phyloP scores from a whole-genome alignment of 228 moss, liverwort and hornwort genomes.

The Sphagnum magellanicum region DNA sequence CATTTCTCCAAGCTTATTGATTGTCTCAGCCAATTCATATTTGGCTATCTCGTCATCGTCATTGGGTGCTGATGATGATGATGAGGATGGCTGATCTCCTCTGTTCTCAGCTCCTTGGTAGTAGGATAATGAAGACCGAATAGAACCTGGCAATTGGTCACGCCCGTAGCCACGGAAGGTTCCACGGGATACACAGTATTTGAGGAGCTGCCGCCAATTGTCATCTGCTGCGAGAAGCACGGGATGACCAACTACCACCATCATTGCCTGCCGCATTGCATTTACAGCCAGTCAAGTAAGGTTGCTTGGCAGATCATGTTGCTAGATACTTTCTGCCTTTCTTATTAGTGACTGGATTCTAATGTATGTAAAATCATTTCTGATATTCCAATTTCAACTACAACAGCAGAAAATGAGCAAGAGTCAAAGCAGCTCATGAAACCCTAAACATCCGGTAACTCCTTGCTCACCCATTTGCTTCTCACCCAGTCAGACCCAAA shows the following conservation, averaged over 20 bases:
- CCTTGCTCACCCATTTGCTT: background rate
- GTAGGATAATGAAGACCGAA: no score
- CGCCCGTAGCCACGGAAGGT: conserved; percentile 63
- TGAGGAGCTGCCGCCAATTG: conserved; percentile 55
- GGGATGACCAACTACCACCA: conserved; percentile 69
- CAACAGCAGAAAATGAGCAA: background rate
- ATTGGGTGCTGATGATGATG: conserved; percentile 2
- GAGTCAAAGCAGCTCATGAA: no score
- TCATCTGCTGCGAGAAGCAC: conserved; percentile 46
- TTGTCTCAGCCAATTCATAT: conserved; percentile 26
- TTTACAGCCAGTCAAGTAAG: background rate
- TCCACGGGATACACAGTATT: conserved; percentile 40
- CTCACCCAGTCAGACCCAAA: background rate
- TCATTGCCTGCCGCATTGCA: conserved; percentile 31
- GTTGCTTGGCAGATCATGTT: background rate
- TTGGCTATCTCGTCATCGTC: conserved; percentile 16
- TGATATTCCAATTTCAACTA: background rate
- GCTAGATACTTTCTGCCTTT: background rate
- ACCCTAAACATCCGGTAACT: background rate
- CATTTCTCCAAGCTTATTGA: conserved; percentile 55
- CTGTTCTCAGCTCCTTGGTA: no score
- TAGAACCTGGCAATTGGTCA: background rate
- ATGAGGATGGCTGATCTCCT: no score
- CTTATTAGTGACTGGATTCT: background rate
- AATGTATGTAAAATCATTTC: background rate